A percentile compares a stretch with the other conserved stretches of the same genome.
These are phyloP conservation scores for Pichia nanzhaoensis DNA, from an alignment of 805 yeast genomes.

Conservation along the genomic window DNA sequence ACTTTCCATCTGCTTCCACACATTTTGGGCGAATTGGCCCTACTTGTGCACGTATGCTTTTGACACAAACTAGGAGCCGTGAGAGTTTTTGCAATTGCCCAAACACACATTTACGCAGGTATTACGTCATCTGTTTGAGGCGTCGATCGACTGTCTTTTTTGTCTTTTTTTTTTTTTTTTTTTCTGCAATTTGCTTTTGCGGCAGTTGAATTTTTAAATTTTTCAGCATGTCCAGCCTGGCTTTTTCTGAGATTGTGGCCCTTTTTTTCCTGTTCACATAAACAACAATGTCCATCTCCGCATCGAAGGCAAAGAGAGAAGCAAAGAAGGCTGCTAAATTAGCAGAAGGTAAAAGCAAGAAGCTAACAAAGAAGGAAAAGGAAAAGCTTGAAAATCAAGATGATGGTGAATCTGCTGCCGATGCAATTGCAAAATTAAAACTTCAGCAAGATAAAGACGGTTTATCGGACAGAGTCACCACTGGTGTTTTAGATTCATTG, in stretches of 20 bases:
- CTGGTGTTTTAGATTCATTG: constrained; percentile 91
- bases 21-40: too few relatives aligned
- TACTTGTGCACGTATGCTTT: too few relatives aligned
- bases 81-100: too few relatives aligned
- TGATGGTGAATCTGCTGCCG: constrained; percentile 58
- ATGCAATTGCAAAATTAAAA: constrained; percentile 78
- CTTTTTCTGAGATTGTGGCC: background rate
- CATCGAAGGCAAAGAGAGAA: constrained; percentile 97
- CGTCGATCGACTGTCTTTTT: constrained; percentile 1
- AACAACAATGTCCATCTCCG: constrained; percentile 50
- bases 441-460: constrained; percentile 93
- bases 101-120: too few relatives aligned
- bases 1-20: too few relatives aligned
- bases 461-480: constrained; percentile 91
- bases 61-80: too few relatives aligned
- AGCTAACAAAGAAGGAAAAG: constrained; percentile 52
- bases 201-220: background rate
- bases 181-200: too few relatives aligned
- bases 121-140: too few relatives aligned
- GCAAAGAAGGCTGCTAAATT: constrained; percentile 92
- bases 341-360: constrained; percentile 68
- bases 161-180: too few relatives aligned
- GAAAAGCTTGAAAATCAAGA: constrained; percentile 36
- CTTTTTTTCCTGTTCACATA: background rate
- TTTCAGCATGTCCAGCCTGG: background rate